A percentile compares a stretch with the other conserved stretches of the same genome.
phyloP scores from a whole-genome alignment of 2,329 filamentous ascomycete species.

The Neofusicoccum sp. region DNA sequence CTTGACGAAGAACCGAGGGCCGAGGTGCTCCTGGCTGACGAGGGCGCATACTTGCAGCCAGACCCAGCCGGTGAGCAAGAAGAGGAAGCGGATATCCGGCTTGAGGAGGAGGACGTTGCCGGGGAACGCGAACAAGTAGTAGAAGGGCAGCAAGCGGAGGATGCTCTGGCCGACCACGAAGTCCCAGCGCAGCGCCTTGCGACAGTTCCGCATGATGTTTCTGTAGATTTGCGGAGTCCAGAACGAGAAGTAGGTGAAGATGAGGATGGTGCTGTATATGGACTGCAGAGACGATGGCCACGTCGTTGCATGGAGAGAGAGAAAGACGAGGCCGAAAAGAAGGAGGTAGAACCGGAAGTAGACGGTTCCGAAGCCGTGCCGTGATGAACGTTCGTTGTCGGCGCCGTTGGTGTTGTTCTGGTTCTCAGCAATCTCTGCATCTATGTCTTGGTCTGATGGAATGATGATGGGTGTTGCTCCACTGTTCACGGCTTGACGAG shows the following conservation, averaged over 20 bases:
- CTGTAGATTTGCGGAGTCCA: constrained; percentile 92
- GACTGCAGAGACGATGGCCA: constrained; percentile 57
- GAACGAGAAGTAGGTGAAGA: constrained; percentile 80
- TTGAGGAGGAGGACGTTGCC: constrained; percentile 82
- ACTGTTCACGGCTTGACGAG: constrained; percentile 29
- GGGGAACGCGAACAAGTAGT: constrained; percentile 79
- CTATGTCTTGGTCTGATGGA: constrained; percentile 60
- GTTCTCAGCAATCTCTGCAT: constrained; percentile 35
- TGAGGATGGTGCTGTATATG: constrained; percentile 63
- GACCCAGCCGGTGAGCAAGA: constrained; percentile 72
- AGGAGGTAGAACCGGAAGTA: constrained; percentile 65
- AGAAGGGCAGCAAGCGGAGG: constrained; percentile 75
- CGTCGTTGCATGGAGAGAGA: constrained; percentile 61
- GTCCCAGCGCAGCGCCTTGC: constrained; percentile 86
- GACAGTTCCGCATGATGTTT: constrained; percentile 88
- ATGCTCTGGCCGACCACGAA: constrained; percentile 84
- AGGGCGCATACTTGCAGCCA: constrained; percentile 84
- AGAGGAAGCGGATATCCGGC: constrained; percentile 67
- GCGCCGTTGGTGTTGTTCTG: constrained; percentile 33
- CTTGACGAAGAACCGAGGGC: constrained; percentile 83
- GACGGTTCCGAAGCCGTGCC: constrained; percentile 48
- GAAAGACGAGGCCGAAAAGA: constrained; percentile 59
- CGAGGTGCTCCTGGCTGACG: constrained; percentile 80
- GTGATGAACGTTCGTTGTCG: constrained; percentile 49
- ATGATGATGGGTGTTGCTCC: constrained; percentile 61